Evolutionary conservation across 805 yeast species (phyloP).

Genomic region (Hanseniaspora thailandica): DNA sequence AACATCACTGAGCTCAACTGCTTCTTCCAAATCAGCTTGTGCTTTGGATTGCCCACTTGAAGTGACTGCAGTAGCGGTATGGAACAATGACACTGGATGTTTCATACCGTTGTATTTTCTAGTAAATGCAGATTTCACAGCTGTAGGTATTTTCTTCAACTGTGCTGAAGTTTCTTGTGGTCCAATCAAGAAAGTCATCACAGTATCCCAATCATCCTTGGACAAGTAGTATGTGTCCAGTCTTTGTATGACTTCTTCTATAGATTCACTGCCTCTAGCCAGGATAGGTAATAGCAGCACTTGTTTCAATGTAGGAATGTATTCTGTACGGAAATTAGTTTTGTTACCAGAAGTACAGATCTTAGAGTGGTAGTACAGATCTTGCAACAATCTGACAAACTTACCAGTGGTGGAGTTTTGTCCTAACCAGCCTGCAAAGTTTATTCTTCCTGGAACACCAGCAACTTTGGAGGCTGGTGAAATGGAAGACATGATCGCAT

Average conservation of each 20-base stretch:
- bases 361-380: conserved; percentile 76
- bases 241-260: conserved; percentile 49
- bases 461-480: conserved; percentile 64
- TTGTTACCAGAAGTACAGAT: conserved; percentile 68
- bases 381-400: conserved; percentile 67
- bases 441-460: conserved; percentile 60
- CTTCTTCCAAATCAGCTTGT: conserved; percentile 30
- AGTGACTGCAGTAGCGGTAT: conserved; percentile 43
- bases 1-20: conserved; percentile 27
- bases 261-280: conserved; percentile 47
- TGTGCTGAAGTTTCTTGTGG: conserved; percentile 35
- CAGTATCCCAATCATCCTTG: conserved; percentile 82
- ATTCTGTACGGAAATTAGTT: conserved; percentile 60
- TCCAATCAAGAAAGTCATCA: conserved; percentile 77
- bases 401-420: conserved; percentile 78
- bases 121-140: conserved; percentile 78
- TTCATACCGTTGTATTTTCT: conserved; percentile 60
- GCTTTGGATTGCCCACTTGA: conserved; percentile 18
- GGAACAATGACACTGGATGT: conserved; percentile 80
- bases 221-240: conserved; percentile 82
- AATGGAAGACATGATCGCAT: conserved; percentile 76
- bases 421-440: conserved; percentile 80
- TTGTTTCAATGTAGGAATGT: conserved; percentile 52
- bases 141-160: conserved; percentile 56
- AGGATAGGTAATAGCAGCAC: conserved; percentile 50